phyloP scores from a whole-genome alignment of 148 eudicot species.

The Cornus controversa region DNA sequence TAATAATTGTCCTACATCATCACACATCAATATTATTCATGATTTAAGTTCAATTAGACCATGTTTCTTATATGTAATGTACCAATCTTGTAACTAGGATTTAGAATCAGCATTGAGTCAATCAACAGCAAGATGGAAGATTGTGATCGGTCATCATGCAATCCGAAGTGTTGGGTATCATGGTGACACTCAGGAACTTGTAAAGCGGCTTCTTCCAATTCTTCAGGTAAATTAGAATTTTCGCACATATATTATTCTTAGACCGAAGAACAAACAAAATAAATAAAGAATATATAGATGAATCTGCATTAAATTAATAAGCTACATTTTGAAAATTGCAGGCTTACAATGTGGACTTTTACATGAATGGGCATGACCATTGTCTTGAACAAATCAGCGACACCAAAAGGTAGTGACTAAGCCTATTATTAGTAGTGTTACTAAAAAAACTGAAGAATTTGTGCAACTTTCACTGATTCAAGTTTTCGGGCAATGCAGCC shows the following conservation, averaged over 20 bases:
- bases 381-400: background rate
- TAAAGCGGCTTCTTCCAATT: constrained; percentile 11
- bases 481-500: constrained; percentile 17
- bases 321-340: background rate
- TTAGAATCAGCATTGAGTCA: background rate
- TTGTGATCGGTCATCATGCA: constrained; percentile 20
- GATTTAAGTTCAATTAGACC: background rate
- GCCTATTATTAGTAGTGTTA: background rate
- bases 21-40: too few relatives aligned
- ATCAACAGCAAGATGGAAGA: constrained; percentile 19
- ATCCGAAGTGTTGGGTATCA: constrained; percentile 16
- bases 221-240: constrained; percentile 9
- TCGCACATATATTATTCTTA: too few relatives aligned
- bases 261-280: too few relatives aligned
- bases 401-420: background rate
- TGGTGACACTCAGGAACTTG: constrained; percentile 23
- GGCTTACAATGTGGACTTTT: constrained; percentile 5
- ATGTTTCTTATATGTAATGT: background rate
- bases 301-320: background rate
- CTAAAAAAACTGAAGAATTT: background rate
- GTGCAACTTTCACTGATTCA: background rate
- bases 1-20: too few relatives aligned
- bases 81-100: constrained; percentile 3
- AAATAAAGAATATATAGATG: too few relatives aligned
- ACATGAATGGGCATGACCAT: constrained; percentile 12